These are phyloP conservation scores for Andrographis paniculata DNA, from an alignment of 305 asterid genomes.

Conservation along the genomic window DNA sequence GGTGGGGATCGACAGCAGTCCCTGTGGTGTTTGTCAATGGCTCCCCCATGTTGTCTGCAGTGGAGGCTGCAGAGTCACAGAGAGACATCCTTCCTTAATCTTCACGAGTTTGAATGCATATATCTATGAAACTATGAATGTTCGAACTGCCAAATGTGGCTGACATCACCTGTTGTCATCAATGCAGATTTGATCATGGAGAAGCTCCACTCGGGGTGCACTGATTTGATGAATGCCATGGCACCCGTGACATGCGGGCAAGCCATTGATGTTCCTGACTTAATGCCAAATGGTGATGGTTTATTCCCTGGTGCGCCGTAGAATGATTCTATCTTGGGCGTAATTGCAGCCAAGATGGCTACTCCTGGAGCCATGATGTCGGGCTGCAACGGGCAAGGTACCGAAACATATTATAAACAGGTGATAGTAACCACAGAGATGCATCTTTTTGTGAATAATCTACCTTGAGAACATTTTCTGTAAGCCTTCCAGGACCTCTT, in stretches of 20 bases:
- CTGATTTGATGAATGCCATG: constrained; percentile 52
- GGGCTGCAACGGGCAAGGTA: constrained; percentile 32
- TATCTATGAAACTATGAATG: background rate
- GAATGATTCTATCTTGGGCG: constrained; percentile 23
- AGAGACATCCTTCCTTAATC: background rate
- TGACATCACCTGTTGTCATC: constrained; percentile 49
- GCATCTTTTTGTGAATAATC: background rate
- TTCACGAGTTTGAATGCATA: background rate
- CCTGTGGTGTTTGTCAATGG: constrained; percentile 35
- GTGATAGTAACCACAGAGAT: no score
- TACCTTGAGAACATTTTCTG: constrained; percentile 67
- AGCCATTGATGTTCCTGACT: constrained; percentile 79
- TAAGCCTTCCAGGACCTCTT: constrained; percentile 56
- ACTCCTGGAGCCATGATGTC: constrained; percentile 78
- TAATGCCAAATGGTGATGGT: constrained; percentile 36
- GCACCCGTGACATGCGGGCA: constrained; percentile 75
- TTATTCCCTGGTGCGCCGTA: constrained; percentile 36
- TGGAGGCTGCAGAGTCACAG: constrained; percentile 34
- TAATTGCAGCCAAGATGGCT: constrained; percentile 50
- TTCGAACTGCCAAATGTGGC: background rate
- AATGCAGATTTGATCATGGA: constrained; percentile 62
- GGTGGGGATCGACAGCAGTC: constrained; percentile 38
- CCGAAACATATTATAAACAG: no score
- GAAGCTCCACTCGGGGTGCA: constrained; percentile 45
- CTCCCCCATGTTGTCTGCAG: constrained; percentile 30